Evolutionary conservation across 208 protist species (phyloP).

Genomic region (Paratrypanosoma confusum): DNA sequence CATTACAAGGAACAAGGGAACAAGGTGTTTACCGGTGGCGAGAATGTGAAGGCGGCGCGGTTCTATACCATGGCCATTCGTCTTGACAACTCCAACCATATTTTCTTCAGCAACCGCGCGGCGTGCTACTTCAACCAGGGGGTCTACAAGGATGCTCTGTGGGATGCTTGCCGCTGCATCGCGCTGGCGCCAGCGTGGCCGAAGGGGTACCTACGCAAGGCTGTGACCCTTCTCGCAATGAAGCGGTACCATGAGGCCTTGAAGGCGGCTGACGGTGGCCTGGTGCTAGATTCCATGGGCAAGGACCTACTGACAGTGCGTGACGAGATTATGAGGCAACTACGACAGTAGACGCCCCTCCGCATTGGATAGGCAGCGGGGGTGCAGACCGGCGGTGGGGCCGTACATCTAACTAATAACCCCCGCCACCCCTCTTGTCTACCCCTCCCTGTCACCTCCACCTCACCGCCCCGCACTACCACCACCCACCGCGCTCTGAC

Average conservation of each 20-base stretch:
- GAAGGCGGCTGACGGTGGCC: slow-evolving; percentile 38
- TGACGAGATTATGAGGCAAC: slow-evolving; percentile 37
- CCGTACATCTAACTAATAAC: background rate
- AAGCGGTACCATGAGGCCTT: slow-evolving; percentile 50
- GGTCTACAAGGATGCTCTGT: slow-evolving; percentile 74
- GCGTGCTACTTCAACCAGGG: slow-evolving; percentile 85
- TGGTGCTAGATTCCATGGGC: slow-evolving; percentile 55
- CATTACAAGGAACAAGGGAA: slow-evolving; percentile 85
- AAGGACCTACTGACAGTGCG: slow-evolving; percentile 51
- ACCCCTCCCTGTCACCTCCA: too few relatives aligned
- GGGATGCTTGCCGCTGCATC: slow-evolving; percentile 81
- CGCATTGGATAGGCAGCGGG: background rate
- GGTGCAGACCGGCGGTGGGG: background rate
- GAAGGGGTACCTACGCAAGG: slow-evolving; percentile 89
- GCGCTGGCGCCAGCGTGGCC: slow-evolving; percentile 77
- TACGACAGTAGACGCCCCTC: too few relatives aligned
- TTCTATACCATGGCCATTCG: slow-evolving; percentile 89
- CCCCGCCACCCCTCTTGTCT: too few relatives aligned
- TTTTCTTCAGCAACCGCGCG: slow-evolving; percentile 90
- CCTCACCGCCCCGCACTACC: too few relatives aligned
- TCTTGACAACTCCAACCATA: slow-evolving; percentile 68
- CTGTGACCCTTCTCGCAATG: slow-evolving; percentile 56
- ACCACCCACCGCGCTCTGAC: too few relatives aligned
- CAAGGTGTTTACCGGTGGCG: slow-evolving; percentile 72
- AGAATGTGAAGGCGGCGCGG: slow-evolving; percentile 86